Base-by-base conservation (phyloP, 495 filamentous ascomycete species). In the Neurospora tetrasperma region DNA sequence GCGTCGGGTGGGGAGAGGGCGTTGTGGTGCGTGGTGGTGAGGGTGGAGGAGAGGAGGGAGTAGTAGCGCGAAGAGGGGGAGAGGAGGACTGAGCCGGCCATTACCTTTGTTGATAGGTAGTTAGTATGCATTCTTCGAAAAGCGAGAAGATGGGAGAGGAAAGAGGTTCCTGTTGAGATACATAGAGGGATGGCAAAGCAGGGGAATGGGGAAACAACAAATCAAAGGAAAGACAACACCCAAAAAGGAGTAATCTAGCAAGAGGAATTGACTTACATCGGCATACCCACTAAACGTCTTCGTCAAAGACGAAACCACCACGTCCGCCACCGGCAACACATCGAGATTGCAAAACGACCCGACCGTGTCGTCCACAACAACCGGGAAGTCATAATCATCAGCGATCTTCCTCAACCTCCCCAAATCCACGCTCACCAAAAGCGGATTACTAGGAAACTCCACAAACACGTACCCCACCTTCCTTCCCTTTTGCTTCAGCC, bases 231-330 rank as follows among this genome's bases (percentile, higher is more conserved):
- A 48, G 9, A 48, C 46, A 12, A 10, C 4, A 54, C 46, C 46
- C 9, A 2, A 5, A 23, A 23, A 48, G n/a, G 10, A 0, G 46
- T 6, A 12, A 20, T 72, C 9, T 80, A 78, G 72, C 80, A 81
- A 82, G 74, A 9, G 76, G 77, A 77, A 72, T n/a, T n/a, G 79
- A 75, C 86, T 82, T 39, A 87, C 84, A 72, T 89, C 83, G 9
- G 85, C 84, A 70, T 81, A 84, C 2, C 87, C 87, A 71, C 78
- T 84, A 73, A 88, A 86, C 3, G 79, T 78, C 77, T 88, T 88
- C 27, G 85, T 87, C 9, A 87, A 77, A 42, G 80, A 83, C 2
- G 84, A 83, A 7, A 86, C 69, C 68, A 89, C 70, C 2, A 85
- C 76, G 74, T 89, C 86, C 0, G 80, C 82, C 0, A 76, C 76